Base-by-base conservation (phyloP, 179 eudicot genomes). In the Beta corolliflora region DNA sequence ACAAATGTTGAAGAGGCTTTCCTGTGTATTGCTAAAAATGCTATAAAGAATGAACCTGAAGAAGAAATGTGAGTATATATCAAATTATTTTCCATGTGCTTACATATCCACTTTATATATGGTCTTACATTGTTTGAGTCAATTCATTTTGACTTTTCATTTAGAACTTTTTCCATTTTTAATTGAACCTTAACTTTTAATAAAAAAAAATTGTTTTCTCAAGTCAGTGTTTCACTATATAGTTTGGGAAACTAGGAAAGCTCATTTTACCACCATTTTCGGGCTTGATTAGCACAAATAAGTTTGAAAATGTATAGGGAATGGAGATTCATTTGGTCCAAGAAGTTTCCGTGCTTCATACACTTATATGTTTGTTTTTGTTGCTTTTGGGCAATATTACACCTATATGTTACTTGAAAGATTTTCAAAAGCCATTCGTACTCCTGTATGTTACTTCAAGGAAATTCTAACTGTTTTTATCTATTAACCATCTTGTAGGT, bases 1-100 rank as follows among this genome's bases (percentile, higher is more conserved):
- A 88, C 85, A 55, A 92, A 92, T 66, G 97, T 92, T 25, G 94
- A 92, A 81, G 92, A 88, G 80, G 94, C 97, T 73, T 92, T 92
- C 79, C 89, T 88, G 80, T 85, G 91, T 58, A 91, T 91, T 75
- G 97, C 94, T 48, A 86, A 88, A 84, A 88, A 88, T 81, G 97
- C 97, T 48, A 82, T 92, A 36, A 85, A 77, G 76, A 91, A 87
- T 81, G 96, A 89, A 64, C 90, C 90, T 48, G 94, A 92, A 76
- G 92, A 92, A 83, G 94, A 92, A 82, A 82, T 88, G 92, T 92
- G 84, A 91, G 94, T 85, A 78, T 81, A 59, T 80, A 65, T 83
- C 73, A 11, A 23, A 67, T 72, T 36, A 63, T 59, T 63, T 12
- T 60, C 67, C 14, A 3, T 52, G 19, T 10, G 41, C 46, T 45